Percentiles rank a stretch among this genome's conserved stretches.
Evolutionary conservation across 148 eudicot species (phyloP).

Genomic region (Chenopodium berlandieri): DNA sequence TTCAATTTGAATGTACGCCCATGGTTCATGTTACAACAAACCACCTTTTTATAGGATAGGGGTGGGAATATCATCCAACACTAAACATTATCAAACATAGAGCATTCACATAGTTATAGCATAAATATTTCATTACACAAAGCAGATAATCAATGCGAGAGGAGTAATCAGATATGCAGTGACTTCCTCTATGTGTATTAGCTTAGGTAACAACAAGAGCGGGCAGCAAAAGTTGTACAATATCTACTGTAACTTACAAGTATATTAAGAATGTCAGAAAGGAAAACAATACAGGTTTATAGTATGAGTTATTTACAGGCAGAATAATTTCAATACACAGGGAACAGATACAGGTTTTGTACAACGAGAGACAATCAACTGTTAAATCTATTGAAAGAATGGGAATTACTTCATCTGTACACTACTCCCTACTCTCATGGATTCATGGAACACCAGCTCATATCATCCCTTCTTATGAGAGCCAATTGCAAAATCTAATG

Average conservation of each 20-base stretch:
- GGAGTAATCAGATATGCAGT: too few relatives aligned
- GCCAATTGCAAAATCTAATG: background rate
- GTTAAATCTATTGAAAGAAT: background rate
- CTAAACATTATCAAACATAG: too few relatives aligned
- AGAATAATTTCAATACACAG: background rate
- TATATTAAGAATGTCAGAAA: background rate
- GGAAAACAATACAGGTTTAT: background rate
- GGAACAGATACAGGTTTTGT: background rate
- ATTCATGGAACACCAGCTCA: background rate
- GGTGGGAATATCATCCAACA: too few relatives aligned
- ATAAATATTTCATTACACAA: too few relatives aligned
- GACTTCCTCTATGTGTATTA: background rate
- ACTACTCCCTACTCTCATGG: background rate
- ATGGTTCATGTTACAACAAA: too few relatives aligned
- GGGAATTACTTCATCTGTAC: background rate
- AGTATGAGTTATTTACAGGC: background rate
- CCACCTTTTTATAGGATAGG: too few relatives aligned
- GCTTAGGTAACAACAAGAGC: background rate
- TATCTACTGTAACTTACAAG: background rate
- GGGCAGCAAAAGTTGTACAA: background rate
- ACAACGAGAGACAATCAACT: background rate
- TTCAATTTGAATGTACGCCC: too few relatives aligned
- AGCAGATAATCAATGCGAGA: too few relatives aligned
- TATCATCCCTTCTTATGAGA: background rate
- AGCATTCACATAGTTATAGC: too few relatives aligned